Percentiles rank a stretch among this genome's conserved stretches.
phyloP scores from a whole-genome alignment of 176 grass and related monocot genomes.

The Oryza punctata region DNA sequence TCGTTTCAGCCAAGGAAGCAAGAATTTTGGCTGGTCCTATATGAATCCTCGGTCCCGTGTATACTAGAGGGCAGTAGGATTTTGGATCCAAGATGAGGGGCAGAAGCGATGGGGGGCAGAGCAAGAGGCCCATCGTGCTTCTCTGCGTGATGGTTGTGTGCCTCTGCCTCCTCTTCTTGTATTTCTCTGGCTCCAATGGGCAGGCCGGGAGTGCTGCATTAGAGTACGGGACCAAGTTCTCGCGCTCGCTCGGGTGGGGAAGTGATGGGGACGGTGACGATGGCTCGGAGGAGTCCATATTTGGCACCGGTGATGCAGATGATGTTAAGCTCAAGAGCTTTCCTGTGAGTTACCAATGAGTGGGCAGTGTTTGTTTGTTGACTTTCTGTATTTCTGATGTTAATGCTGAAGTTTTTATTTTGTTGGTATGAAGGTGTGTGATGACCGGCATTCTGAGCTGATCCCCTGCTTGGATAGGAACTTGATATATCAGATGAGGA shows the following conservation, averaged over 20 bases:
- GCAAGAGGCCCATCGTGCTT: conserved; percentile 60
- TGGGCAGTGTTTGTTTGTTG: background rate
- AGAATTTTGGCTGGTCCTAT: conserved; percentile 4
- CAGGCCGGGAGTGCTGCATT: conserved; percentile 56
- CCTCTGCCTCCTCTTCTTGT: conserved; percentile 86
- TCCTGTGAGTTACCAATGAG: conserved; percentile 60
- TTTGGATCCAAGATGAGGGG: conserved; percentile 66
- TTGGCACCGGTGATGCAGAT: conserved; percentile 54
- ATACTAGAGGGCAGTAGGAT: conserved; percentile 42
- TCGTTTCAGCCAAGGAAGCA: background rate
- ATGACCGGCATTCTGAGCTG: conserved; percentile 90
- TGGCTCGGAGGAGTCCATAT: conserved; percentile 80
- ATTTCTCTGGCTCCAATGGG: conserved; percentile 65
- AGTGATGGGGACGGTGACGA: conserved; percentile 52
- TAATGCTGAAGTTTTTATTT: conserved; percentile 26
- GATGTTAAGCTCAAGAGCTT: conserved; percentile 76
- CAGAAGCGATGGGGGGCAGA: conserved; percentile 70
- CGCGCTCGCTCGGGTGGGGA: conserved; percentile 73
- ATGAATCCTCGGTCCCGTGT: conserved; percentile 37
- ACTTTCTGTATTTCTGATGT: background rate
- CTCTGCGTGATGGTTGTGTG: conserved; percentile 64
- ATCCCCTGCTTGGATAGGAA: conserved; percentile 99
- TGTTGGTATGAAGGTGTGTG: conserved; percentile 66
- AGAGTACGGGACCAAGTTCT: conserved; percentile 86
- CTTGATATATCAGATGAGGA: conserved; percentile 94